A percentile compares a stretch with the other conserved stretches of the same genome.
Conservation (phyloP, 495 filamentous ascomycete species). For the Cladorrhinum samala region DNA sequence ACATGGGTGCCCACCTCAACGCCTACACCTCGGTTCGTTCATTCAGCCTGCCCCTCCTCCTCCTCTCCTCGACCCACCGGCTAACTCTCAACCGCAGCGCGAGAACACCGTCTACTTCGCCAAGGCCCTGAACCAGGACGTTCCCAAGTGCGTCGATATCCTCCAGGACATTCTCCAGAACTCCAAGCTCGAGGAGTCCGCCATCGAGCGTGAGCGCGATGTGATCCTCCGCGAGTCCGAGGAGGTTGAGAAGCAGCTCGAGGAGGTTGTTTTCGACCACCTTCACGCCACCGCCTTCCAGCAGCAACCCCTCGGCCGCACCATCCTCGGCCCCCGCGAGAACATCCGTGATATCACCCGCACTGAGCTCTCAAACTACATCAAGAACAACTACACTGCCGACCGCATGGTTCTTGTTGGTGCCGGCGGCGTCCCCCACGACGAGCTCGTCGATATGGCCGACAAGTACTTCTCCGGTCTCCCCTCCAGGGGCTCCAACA, state of each 20-base stretch:
- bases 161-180: slow-evolving; percentile 98
- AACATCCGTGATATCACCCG: slow-evolving; percentile 96
- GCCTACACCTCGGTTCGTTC: slow-evolving; percentile 94
- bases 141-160: slow-evolving; percentile 92
- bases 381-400: slow-evolving; percentile 98
- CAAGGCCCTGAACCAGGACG: slow-evolving; percentile 96
- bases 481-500: slow-evolving; percentile 62
- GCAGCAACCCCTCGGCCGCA: slow-evolving; percentile 90
- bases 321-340: slow-evolving; percentile 93
- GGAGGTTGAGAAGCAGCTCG: slow-evolving; percentile 98
- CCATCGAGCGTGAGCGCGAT: slow-evolving; percentile 95
- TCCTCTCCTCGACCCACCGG: slow-evolving; percentile 16
- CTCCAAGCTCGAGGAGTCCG: slow-evolving; percentile 86
- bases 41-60: slow-evolving; percentile 1
- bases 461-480: slow-evolving; percentile 90
- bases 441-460: slow-evolving; percentile 87
- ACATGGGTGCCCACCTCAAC: slow-evolving; percentile 99
- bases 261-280: slow-evolving; percentile 99
- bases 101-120: slow-evolving; percentile 99
- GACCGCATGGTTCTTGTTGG: slow-evolving; percentile 99
- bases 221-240: slow-evolving; percentile 98
- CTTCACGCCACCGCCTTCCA: slow-evolving; percentile 98
- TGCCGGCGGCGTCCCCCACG: slow-evolving; percentile 88
- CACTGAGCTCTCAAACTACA: slow-evolving; percentile 85
- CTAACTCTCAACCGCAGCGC: slow-evolving; percentile 52